Percentiles rank a stretch among this genome's conserved stretches.
These are phyloP conservation scores for Citrus sp. DNA, from an alignment of 345 rosid genomes.

Conservation along the genomic window DNA sequence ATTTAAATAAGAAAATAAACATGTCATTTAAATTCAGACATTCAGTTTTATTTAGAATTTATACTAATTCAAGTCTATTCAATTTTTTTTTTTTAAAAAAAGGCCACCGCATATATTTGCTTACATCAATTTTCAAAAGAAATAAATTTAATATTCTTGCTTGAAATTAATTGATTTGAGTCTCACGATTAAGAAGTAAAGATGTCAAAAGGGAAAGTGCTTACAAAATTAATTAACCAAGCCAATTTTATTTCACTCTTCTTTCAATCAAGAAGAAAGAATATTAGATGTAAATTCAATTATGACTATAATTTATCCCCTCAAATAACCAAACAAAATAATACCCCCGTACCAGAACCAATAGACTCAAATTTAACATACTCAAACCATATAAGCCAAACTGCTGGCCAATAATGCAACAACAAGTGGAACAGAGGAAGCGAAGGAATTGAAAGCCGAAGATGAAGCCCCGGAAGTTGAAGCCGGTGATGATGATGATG, in stretches of 20 bases:
- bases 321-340: conserved; percentile 2
- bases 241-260: neutral
- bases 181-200: too few relatives aligned
- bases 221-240: neutral
- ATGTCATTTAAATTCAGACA: too few relatives aligned
- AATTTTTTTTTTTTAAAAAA: too few relatives aligned
- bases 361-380: neutral
- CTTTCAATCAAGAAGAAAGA: neutral
- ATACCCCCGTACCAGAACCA: neutral
- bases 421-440: conserved; percentile 7
- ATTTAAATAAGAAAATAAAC: too few relatives aligned
- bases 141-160: too few relatives aligned
- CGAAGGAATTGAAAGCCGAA: conserved; percentile 3
- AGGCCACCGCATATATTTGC: too few relatives aligned
- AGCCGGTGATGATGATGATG: conserved; percentile 21
- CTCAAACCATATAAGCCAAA: conserved; percentile 14
- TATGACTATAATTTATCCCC: neutral
- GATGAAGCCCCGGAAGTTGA: conserved; percentile 21
- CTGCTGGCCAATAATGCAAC: neutral
- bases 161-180: too few relatives aligned
- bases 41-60: too few relatives aligned
- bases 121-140: too few relatives aligned
- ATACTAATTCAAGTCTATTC: too few relatives aligned
- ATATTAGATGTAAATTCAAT: neutral
- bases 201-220: too few relatives aligned